Evolutionary conservation across 352 stramenopile species (phyloP), one percentile per base, ranked within the genome.

Genomic region (Phytophthora hybrid): DNA sequence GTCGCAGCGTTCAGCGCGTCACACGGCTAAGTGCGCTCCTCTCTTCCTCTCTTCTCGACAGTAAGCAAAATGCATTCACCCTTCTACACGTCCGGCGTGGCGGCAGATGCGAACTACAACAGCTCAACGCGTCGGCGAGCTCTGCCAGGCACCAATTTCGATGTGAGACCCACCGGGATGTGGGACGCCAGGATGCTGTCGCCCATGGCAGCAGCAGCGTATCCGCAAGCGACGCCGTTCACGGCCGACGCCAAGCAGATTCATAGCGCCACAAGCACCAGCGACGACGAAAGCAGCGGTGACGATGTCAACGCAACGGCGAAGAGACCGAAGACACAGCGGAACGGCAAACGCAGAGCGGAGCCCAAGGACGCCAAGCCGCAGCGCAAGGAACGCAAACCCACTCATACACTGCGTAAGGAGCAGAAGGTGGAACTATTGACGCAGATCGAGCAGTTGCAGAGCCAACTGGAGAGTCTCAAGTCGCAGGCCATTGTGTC

Each of bases 401-500:
- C 71, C 5, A 81, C 71, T 8, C 71, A 79, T 59, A 73, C 64
- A 11, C 54, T 81, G 13, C 75, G 71, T 6, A 75, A 74, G 7
- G 71, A 77, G 49, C 63, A 79, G 63, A 81, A 79, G 54, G 68
- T 72, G 54, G 61, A 77, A 55, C 57, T 81, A 16, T 29, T 79
- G 56, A 55, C 21, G 13, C 61, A 81, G 29, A 70, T 81, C 19
- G 63, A 67, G 4, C 53, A 67, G 32, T 31, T 81, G 10, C 53
- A 81, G 54, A 26, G 32, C 14, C 63, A 79, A 59, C 63, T 81
- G 16, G 71, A 81, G 31, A 81, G 59, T 41, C 66, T 81, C 66
- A 81, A 79, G 59, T 69, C 75, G 10, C 71, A 79, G 59, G 75
- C 75, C 18, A 71, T 81, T 34, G 71, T 81, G 13, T 73, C 74